Conservation (phyloP, 345 rosid species). For the Boechera retrofracta region DNA sequence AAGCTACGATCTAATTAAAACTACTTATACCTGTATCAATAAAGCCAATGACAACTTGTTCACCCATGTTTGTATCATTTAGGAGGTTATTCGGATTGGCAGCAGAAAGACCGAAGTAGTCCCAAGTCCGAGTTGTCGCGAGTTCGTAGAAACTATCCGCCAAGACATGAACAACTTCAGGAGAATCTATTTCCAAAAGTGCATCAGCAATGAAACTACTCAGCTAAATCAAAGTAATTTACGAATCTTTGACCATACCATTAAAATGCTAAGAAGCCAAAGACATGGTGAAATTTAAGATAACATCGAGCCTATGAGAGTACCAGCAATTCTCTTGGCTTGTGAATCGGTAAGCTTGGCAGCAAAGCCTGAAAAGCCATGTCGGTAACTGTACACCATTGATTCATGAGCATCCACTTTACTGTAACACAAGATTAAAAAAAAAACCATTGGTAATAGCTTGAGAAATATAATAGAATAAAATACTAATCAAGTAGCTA, state of each 20-base stretch:
- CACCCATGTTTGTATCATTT: conserved; percentile 44
- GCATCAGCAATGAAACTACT: neutral
- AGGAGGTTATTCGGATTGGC: conserved; percentile 33
- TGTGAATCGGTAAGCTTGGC: conserved; percentile 56
- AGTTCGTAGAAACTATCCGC: conserved; percentile 44
- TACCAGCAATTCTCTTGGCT: conserved; percentile 50
- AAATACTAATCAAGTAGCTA: neutral
- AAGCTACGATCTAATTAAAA: neutral
- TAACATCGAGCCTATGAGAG: neutral
- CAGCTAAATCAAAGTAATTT: neutral
- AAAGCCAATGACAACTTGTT: conserved; percentile 42
- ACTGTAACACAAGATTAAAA: neutral
- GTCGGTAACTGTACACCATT: conserved; percentile 54
- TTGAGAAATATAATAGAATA: neutral
- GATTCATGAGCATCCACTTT: neutral
- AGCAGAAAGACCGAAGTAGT: conserved; percentile 48
- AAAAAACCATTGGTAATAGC: neutral
- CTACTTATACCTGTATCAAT: conserved; percentile 44
- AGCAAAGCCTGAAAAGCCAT: conserved; percentile 58
- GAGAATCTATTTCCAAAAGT: conserved; percentile 43
- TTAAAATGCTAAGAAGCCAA: neutral
- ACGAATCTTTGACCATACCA: neutral
- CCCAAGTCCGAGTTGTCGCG: conserved; percentile 59
- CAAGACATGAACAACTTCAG: conserved; percentile 52
- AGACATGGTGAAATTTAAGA: neutral